Percentiles rank a stretch among this genome's conserved stretches.
Conservation (phyloP, 768 basidiomycete species). For the Leucosporidium scottii region DNA sequence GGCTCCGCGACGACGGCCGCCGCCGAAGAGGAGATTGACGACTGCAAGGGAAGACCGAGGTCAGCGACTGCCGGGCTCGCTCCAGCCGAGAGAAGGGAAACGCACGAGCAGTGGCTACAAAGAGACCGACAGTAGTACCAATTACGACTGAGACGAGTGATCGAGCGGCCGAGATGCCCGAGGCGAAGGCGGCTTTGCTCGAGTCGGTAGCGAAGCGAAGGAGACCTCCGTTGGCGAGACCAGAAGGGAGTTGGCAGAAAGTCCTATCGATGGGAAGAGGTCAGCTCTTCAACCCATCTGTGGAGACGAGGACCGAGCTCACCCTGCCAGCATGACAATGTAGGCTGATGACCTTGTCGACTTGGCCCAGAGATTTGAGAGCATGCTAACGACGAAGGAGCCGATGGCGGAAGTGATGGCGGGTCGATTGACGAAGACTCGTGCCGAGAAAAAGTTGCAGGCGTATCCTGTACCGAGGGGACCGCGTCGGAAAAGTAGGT, state of each 20-base stretch:
- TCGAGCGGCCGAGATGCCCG: slow-evolving; percentile 67
- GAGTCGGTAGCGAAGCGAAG: slow-evolving; percentile 54
- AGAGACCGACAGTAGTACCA: slow-evolving; percentile 68
- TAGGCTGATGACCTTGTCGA: slow-evolving; percentile 49
- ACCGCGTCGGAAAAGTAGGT: too few species aligned
- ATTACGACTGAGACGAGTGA: slow-evolving; percentile 71
- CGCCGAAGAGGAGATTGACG: too few species aligned
- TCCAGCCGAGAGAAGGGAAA: too few species aligned
- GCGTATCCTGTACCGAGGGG: slow-evolving; percentile 54
- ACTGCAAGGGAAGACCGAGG: too few species aligned
- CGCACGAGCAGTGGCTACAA: slow-evolving; percentile 53
- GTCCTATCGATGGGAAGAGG: slow-evolving; percentile 42
- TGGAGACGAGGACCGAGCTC: too few species aligned
- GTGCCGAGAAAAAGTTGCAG: slow-evolving; percentile 61
- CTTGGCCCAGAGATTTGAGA: slow-evolving; percentile 67
- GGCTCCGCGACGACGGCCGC: too few species aligned
- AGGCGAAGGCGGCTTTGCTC: slow-evolving; percentile 43
- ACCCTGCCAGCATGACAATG: too few species aligned
- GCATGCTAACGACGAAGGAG: slow-evolving; percentile 69
- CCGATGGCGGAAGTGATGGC: slow-evolving; percentile 73
- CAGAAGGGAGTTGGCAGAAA: slow-evolving; percentile 75
- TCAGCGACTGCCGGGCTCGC: too few species aligned
- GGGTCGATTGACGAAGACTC: slow-evolving; percentile 34
- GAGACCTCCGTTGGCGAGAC: slow-evolving; percentile 69
- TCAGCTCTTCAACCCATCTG: too few species aligned